Evolutionary conservation across 2,329 filamentous ascomycete genomes (phyloP).

Genomic region (Dothistroma pini): DNA sequence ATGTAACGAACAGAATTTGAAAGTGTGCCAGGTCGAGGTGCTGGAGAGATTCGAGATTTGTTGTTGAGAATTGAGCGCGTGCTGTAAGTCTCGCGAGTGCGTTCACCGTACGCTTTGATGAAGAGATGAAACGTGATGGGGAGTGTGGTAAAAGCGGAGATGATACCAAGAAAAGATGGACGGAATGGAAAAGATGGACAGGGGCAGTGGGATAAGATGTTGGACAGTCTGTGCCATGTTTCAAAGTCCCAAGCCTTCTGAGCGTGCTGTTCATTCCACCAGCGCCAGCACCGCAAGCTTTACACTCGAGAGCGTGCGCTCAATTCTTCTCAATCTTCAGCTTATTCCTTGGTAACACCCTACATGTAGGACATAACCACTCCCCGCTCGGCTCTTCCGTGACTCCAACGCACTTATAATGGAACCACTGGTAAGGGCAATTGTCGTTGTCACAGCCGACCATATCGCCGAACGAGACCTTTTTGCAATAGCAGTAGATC

Average conservation of each 20-base stretch:
- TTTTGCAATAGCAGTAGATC: constrained; percentile 78
- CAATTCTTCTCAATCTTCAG: constrained; percentile 24
- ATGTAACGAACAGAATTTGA: neutral
- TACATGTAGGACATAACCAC: constrained; percentile 47
- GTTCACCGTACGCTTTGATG: no score
- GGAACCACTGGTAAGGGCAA: constrained; percentile 83
- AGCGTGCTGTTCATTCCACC: neutral
- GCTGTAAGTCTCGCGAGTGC: no score
- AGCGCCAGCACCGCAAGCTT: neutral
- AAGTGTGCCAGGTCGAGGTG: no score
- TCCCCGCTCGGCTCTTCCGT: constrained; percentile 49
- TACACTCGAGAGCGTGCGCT: neutral
- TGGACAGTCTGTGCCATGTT: neutral
- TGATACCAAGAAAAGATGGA: neutral
- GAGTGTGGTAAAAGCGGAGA: no score
- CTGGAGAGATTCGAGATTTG: no score
- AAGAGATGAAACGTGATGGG: no score
- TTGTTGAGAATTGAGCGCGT: no score
- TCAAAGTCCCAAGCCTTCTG: neutral
- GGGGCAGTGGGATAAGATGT: neutral
- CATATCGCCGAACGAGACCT: constrained; percentile 83
- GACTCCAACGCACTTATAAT: constrained; percentile 62
- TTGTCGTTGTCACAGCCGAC: constrained; percentile 81
- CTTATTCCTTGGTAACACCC: constrained; percentile 29
- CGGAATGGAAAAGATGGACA: neutral